A percentile compares a stretch with the other conserved stretches of the same genome.
phyloP scores from a whole-genome alignment of 768 basidiomycete species.

The Xerocomellus amylosporus region DNA sequence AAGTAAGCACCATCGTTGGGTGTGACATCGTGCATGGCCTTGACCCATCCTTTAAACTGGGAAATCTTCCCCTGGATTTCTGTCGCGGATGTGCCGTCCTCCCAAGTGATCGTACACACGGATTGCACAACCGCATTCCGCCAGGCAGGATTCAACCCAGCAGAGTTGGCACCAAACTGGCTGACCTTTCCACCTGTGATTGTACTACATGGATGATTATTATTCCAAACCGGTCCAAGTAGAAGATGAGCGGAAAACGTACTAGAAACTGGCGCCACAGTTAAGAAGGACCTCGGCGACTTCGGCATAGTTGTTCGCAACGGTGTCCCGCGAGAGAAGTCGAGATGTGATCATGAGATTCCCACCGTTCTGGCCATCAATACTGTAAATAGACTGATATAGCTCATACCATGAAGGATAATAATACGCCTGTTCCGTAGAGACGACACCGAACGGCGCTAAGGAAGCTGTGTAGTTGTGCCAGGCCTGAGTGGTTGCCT shows the following conservation, averaged over 20 bases:
- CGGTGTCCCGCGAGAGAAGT: slow-evolving; percentile 10
- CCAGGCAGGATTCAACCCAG: slow-evolving; percentile 50
- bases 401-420: slow-evolving; percentile 9
- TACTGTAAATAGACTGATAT: neutral
- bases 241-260: neutral
- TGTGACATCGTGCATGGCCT: slow-evolving; percentile 31
- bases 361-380: neutral
- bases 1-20: slow-evolving; percentile 42
- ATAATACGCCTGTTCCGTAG: neutral
- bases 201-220: slow-evolving; percentile 24
- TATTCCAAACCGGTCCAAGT: neutral
- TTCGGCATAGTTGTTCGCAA: slow-evolving; percentile 5
- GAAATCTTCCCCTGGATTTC: slow-evolving; percentile 16
- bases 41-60: slow-evolving; percentile 16
- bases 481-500: slow-evolving; percentile 36
- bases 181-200: slow-evolving; percentile 45
- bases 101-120: slow-evolving; percentile 19
- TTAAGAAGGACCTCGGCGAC: slow-evolving; percentile 5
- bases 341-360: slow-evolving; percentile 4
- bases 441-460: slow-evolving; percentile 3
- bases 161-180: slow-evolving; percentile 34
- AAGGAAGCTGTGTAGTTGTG: slow-evolving; percentile 23
- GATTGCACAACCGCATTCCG: slow-evolving; percentile 38
- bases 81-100: slow-evolving; percentile 17
- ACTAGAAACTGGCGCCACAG: slow-evolving; percentile 7